Percentiles rank a stretch among this genome's conserved stretches.
Evolutionary conservation across 164 flowering plant genomes (phyloP).

Genomic region (Aristolochia californica): DNA sequence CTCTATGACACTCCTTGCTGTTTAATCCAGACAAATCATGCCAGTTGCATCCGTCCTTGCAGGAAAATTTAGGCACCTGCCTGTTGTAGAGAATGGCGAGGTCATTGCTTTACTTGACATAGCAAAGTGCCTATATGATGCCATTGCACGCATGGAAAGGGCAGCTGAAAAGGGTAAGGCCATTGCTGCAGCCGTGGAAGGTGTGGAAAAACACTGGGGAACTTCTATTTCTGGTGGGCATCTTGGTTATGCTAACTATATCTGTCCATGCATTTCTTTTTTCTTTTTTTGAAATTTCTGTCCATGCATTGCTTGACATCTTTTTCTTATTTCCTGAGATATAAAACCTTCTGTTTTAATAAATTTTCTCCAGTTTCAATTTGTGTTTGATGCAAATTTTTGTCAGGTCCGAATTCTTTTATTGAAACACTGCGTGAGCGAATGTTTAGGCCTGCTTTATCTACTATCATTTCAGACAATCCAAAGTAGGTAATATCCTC

Average conservation of each 20-base stretch:
- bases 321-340: slow-evolving; percentile 1
- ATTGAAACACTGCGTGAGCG: slow-evolving; percentile 82
- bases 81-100: slow-evolving; percentile 96
- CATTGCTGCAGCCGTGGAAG: slow-evolving; percentile 99
- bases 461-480: slow-evolving; percentile 82
- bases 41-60: slow-evolving; percentile 8
- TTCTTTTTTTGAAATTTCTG: no score
- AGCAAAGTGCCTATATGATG: slow-evolving; percentile 97
- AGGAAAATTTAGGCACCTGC: slow-evolving; percentile 98
- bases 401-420: slow-evolving; percentile 74
- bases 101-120: slow-evolving; percentile 96
- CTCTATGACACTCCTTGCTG: neutral
- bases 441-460: slow-evolving; percentile 81
- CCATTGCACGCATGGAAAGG: slow-evolving; percentile 98
- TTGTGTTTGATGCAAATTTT: neutral
- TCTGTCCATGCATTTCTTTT: no score
- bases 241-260: slow-evolving; percentile 1
- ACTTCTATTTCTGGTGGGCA: slow-evolving; percentile 64
- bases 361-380: neutral
- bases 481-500: slow-evolving; percentile 94
- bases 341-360: no score
- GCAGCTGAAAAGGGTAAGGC: slow-evolving; percentile 99
- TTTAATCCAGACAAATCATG: neutral
- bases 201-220: slow-evolving; percentile 94
- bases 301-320: no score